Percentiles rank a stretch among this genome's conserved stretches.
Conservation (phyloP, 106 monocot genomes). For the Dendrobium chrysotoxum region DNA sequence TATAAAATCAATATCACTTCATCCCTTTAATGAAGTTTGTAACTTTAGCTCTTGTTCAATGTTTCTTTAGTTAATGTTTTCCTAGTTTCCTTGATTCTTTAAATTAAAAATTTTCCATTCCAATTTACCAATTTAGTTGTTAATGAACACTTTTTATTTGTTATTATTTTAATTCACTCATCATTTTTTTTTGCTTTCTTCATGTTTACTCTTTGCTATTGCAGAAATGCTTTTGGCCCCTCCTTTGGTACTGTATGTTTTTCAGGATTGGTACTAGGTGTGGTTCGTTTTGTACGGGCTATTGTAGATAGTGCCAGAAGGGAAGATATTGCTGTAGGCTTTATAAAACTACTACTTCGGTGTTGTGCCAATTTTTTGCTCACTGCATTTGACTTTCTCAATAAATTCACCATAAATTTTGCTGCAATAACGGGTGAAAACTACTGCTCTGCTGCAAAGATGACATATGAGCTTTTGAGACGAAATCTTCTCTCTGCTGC, state of each 20-base stretch:
- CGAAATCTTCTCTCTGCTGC: conserved; percentile 90
- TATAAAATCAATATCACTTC: not conserved
- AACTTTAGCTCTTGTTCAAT: not conserved
- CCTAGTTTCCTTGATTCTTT: not conserved
- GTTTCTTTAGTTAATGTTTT: not conserved
- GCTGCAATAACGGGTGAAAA: conserved; percentile 91
- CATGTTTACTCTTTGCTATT: conserved; percentile 6
- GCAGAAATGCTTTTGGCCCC: conserved; percentile 91
- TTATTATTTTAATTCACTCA: not conserved
- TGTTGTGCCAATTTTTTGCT: conserved; percentile 68
- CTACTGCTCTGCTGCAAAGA: conserved; percentile 83
- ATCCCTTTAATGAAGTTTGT: not conserved
- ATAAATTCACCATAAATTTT: conserved; percentile 94
- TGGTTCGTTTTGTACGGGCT: conserved; percentile 49
- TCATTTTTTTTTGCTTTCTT: not conserved
- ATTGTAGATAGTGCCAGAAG: conserved; percentile 62
- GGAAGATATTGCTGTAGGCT: conserved; percentile 37
- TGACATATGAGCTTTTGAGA: conserved; percentile 89
- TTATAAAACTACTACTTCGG: conserved; percentile 46
- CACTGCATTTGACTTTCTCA: conserved; percentile 72
- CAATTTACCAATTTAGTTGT: not conserved
- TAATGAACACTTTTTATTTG: not conserved
- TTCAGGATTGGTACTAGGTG: conserved; percentile 67
- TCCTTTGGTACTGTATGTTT: conserved; percentile 92
- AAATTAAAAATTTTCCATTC: not conserved